Conservation (phyloP, 768 basidiomycete genomes). For the Phanerochaete carnosa region DNA sequence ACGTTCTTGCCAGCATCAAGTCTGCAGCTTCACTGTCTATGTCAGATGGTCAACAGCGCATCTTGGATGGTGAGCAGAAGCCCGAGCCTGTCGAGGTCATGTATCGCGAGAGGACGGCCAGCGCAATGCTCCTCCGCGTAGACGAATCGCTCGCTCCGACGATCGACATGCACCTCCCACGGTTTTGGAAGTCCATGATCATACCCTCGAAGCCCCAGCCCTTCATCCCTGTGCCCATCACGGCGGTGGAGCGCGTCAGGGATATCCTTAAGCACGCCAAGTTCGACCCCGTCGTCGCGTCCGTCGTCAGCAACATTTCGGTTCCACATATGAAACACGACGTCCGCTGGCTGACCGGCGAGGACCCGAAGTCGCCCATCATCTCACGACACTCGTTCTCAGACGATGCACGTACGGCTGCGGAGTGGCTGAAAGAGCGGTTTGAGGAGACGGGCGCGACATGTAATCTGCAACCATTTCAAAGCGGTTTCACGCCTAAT, state of each 20-base stretch:
- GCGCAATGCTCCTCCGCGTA: constrained; percentile 47
- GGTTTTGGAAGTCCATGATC: constrained; percentile 67
- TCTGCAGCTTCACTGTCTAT: background rate
- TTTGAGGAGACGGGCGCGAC: constrained; percentile 75
- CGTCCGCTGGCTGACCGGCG: constrained; percentile 82
- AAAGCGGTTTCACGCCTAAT: constrained; percentile 77
- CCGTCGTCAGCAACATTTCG: constrained; percentile 67
- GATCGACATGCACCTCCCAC: constrained; percentile 50
- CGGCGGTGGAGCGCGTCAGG: constrained; percentile 52
- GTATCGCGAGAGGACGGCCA: constrained; percentile 30
- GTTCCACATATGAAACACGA: constrained; percentile 63
- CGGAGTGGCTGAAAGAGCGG: constrained; percentile 68
- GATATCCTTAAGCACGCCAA: constrained; percentile 53
- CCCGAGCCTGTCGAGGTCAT: constrained; percentile 27
- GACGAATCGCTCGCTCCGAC: constrained; percentile 31
- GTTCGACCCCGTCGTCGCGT: constrained; percentile 69
- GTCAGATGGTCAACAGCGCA: background rate
- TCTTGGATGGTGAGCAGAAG: background rate
- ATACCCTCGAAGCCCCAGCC: constrained; percentile 49
- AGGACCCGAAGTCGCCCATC: constrained; percentile 70
- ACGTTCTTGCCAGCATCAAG: background rate
- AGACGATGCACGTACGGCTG: constrained; percentile 58
- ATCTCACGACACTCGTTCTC: constrained; percentile 82
- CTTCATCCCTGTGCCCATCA: constrained; percentile 53
- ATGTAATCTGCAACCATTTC: constrained; percentile 67